Conservation (phyloP, 768 basidiomycete species). For the Chalciporus chontae region DNA sequence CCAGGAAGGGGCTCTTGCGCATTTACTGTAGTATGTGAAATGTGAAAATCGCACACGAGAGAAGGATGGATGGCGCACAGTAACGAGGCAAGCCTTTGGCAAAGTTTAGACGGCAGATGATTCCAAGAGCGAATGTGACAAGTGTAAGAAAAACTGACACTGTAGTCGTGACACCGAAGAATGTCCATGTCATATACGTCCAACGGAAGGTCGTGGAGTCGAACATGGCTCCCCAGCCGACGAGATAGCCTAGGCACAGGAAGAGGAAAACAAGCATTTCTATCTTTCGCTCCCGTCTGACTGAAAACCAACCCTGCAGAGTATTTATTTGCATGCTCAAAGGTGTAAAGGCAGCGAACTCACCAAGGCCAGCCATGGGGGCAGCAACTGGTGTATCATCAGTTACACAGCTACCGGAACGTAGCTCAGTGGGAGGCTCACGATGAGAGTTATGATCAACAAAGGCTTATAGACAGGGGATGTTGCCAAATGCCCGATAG, state of each 20-base stretch:
- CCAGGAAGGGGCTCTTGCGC: slow-evolving; percentile 48
- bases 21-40: slow-evolving; percentile 41
- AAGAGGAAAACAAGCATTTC: slow-evolving; percentile 63
- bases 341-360: slow-evolving; percentile 9
- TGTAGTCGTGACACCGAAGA: slow-evolving; percentile 64
- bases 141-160: slow-evolving; percentile 57
- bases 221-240: slow-evolving; percentile 73
- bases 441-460: slow-evolving; percentile 54
- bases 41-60: neutral
- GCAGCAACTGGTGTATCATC: slow-evolving; percentile 43
- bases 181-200: slow-evolving; percentile 70
- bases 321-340: neutral
- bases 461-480: slow-evolving; percentile 50
- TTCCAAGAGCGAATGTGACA: slow-evolving; percentile 54
- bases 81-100: slow-evolving; percentile 69
- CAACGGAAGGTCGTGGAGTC: slow-evolving; percentile 68
- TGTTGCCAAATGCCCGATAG: slow-evolving; percentile 53
- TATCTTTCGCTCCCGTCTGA: slow-evolving; percentile 59
- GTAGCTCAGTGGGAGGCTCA: slow-evolving; percentile 36
- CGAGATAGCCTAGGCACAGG: slow-evolving; percentile 57
- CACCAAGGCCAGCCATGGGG: slow-evolving; percentile 69
- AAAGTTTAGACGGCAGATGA: slow-evolving; percentile 71
- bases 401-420: neutral
- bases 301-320: slow-evolving; percentile 68
- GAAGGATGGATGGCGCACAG: slow-evolving; percentile 41